Evolutionary conservation across 1,284 basidiomycete genomes (phyloP).

Genomic region (Singerocomus inundabilis): DNA sequence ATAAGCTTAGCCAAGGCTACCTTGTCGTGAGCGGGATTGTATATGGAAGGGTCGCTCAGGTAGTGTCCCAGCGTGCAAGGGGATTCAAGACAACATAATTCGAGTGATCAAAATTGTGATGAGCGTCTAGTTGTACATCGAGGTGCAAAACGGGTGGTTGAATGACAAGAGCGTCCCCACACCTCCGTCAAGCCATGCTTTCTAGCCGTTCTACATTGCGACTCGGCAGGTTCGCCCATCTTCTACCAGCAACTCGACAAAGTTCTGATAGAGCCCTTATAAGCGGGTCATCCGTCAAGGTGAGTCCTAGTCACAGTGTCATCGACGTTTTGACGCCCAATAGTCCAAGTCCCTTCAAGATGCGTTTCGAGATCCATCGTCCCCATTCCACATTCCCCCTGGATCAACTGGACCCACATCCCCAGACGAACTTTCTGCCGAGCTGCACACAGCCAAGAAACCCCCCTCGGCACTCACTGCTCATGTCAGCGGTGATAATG

Average conservation of each 20-base stretch:
- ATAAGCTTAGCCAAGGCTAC: no score
- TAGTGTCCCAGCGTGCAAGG: no score
- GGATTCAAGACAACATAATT: no score
- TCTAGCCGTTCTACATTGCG: background rate
- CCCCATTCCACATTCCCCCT: constrained; percentile 63
- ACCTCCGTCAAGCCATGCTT: constrained; percentile 11
- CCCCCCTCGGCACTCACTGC: background rate
- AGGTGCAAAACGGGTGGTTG: no score
- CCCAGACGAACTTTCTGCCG: constrained; percentile 40
- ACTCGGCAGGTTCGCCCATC: background rate
- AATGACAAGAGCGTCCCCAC: no score
- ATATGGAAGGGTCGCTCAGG: no score
- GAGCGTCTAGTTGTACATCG: no score
- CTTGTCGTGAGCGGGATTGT: no score
- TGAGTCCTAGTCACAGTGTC: background rate
- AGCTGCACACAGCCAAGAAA: background rate
- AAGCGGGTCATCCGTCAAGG: constrained; percentile 33
- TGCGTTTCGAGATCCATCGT: constrained; percentile 62
- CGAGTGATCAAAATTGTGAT: no score
- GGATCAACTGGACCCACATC: constrained; percentile 60
- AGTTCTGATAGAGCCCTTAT: constrained; percentile 6
- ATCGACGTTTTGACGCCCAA: background rate
- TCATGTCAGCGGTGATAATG: background rate
- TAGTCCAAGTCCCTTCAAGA: constrained; percentile 44
- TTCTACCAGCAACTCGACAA: background rate